Evolutionary conservation across 129 eudicot genomes (phyloP), one percentile per base, ranked within the genome.

Genomic region (sunflower (Helianthus annuus)): DNA sequence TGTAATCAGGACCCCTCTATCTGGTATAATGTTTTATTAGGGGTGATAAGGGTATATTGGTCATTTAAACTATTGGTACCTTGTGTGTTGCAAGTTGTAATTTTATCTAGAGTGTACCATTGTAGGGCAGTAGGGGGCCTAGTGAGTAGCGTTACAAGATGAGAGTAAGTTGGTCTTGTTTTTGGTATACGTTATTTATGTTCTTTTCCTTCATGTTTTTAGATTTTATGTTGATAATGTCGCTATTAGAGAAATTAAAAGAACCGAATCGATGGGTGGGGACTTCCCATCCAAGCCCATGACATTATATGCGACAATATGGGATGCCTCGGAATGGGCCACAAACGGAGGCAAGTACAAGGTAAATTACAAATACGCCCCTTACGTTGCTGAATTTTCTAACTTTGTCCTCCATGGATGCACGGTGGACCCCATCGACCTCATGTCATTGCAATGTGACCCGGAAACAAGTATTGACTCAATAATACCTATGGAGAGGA

Each of bases 321-420:
- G 98, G 98, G 98, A 92, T 80, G 98, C 90, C 19, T 92, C 96
- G 1, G 70, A 76, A 44, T 92, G 98, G 98, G 98, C 98, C 12
- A 92, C 98, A 8, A 87, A 85, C 69, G 98, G 96, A 45, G 98
- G 98, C 56, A 85, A 79, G 71, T 89, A 92, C 88, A 87, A 71
- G 80, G 95, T 89, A 46, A 90, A 79, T 76, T 92, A 92, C 84
- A 92, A 90, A 77, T 89, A 87, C 15, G 95, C 98, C 84, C 98
- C 98, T 68, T 92, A 85, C 63, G 53, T 89, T 49, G 90, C 92
- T 0, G 80, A 84, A 70, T 92, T 92, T 69, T 85, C 98, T 1
- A 57, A 92, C 68, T 78, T 92, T 34, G 88, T 92, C 69, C 96
- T 92, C 60, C 96, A 89, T 22, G 98, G 98, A 49, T 89, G 96